Base-by-base conservation (phyloP, 805 yeast species). In the Lipomyces spencermartinsiae region DNA sequence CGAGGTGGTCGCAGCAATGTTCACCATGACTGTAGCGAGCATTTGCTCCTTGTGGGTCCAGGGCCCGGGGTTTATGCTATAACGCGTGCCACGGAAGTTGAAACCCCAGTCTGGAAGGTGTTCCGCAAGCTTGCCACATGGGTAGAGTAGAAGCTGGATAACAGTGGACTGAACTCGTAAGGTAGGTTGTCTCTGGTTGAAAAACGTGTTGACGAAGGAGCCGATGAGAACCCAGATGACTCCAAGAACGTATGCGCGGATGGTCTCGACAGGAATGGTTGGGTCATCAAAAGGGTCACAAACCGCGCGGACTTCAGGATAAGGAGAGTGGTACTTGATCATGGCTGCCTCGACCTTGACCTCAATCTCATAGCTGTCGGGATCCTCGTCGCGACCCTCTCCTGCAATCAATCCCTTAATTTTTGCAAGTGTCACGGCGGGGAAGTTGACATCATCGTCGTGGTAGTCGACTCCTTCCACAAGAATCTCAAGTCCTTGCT, bases 271-370 rank as follows among this genome's bases (percentile, higher is more conserved):
- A 25, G 29, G 29, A 25, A 25, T 25, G 29, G 29, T 25, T 2
- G 29, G 29, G 29, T 87, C 88, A 71, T 87, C 90, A 61, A 72
- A 78, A 12, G 87, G 84, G 16, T 86, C 87, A 12, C 87, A 86
- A 19, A 88, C 84, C 9, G 91, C 86, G 49, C 91, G 78, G 12
- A 88, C 88, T 73, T 88, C 91, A 0, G 90, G 89, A 70, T 87
- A 87, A 2, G 90, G 89, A 39, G 71, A 68, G 59, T 59, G 67
- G 25, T 33, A 65, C 31, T 60, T 60, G 46, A 68, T 22, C 4
- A 68, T 46, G 1, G 63, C n/a, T 1, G 69, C 71, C 53, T 57
- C 37, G 14, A 81, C 74, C 65, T 39, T 53, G 16, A 63, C 33
- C 35, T 67, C 70, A n/a, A 67, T 61, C 12, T 39, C 35, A 39